A percentile compares a stretch with the other conserved stretches of the same genome.
Evolutionary conservation across 352 stramenopile species (phyloP).

Genomic region (Phytophthora quininea): DNA sequence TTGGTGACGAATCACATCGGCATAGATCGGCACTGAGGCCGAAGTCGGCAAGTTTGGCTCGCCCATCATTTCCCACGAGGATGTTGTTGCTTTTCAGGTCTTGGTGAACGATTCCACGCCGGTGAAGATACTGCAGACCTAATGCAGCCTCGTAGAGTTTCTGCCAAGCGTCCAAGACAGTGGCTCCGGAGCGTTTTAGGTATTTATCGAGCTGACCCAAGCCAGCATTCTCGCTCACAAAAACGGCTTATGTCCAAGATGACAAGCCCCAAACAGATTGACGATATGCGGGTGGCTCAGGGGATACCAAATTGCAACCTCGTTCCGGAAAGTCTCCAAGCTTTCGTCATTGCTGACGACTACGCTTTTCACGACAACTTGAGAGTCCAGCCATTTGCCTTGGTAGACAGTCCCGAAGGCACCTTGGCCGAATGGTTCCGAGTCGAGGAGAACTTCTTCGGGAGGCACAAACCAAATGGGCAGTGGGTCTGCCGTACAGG

Average conservation of each 20-base stretch:
- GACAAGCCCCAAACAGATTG: constrained; percentile 54
- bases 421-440: constrained; percentile 16
- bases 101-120: constrained; percentile 36
- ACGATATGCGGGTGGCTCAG: constrained; percentile 89
- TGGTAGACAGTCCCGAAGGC: constrained; percentile 18
- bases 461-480: constrained; percentile 32
- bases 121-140: constrained; percentile 48
- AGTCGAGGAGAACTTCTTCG: constrained; percentile 25
- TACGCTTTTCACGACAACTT: constrained; percentile 27
- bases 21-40: constrained; percentile 16
- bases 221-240: constrained; percentile 23
- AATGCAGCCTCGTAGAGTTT: constrained; percentile 40
- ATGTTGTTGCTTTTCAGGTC: constrained; percentile 77
- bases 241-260: constrained; percentile 20
- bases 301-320: constrained; percentile 90
- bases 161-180: constrained; percentile 19
- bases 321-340: constrained; percentile 28
- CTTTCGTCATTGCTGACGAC: not conserved
- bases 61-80: constrained; percentile 30
- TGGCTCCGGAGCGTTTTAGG: not conserved
- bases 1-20: not conserved
- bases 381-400: constrained; percentile 5
- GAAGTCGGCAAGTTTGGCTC: constrained; percentile 42
- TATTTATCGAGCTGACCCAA: constrained; percentile 8
- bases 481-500: constrained; percentile 10